A percentile compares a stretch with the other conserved stretches of the same genome.
Conservation (phyloP, 345 rosid species). For the Dipteronia sinensis region DNA sequence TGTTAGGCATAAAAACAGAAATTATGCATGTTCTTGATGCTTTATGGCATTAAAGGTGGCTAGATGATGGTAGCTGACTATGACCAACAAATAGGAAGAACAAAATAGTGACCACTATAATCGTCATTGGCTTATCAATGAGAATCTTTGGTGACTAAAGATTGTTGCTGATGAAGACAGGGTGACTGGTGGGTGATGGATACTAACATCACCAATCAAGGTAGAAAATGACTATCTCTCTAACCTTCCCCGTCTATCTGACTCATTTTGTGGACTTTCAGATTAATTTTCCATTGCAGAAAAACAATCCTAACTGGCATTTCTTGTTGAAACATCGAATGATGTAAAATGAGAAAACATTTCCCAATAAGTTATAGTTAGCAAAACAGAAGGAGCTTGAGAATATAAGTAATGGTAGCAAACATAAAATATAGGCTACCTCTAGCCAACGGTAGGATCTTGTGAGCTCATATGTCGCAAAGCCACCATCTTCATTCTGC, state of each 20-base stretch:
- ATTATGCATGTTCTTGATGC: neutral
- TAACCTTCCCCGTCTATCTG: neutral
- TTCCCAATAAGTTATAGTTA: neutral
- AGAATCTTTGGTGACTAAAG: neutral
- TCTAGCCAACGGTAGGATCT: conserved; percentile 92
- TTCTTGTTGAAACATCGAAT: neutral
- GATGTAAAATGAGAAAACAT: neutral
- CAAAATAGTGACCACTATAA: neutral
- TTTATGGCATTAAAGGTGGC: neutral
- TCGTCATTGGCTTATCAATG: neutral
- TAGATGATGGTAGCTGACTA: neutral
- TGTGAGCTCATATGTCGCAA: conserved; percentile 90
- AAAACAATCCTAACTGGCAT: neutral
- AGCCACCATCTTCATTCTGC: conserved; percentile 84
- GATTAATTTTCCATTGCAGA: neutral
- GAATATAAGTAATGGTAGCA: neutral
- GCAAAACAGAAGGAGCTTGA: neutral
- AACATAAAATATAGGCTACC: conserved; percentile 44
- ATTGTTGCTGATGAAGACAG: neutral
- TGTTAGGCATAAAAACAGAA: neutral
- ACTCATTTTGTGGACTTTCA: neutral
- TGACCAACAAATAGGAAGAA: neutral
- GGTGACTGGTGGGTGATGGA: neutral
- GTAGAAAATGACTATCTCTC: neutral
- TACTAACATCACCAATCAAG: neutral